Conservation (phyloP, 2,329 filamentous ascomycete species). For the Cercospora citrullina region DNA sequence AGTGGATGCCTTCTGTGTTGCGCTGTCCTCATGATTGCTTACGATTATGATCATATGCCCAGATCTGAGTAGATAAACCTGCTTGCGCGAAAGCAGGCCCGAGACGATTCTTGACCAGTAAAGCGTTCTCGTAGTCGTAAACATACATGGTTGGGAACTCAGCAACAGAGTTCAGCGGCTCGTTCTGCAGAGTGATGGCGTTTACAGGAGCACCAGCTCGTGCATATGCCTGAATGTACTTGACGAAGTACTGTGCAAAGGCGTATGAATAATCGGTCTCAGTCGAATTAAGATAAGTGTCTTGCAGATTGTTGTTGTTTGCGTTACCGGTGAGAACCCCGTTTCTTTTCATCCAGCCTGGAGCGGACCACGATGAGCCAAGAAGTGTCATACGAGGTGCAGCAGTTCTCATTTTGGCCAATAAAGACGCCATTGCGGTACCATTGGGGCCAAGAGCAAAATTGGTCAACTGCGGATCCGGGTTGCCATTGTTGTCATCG, state of each 20-base stretch:
- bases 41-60: slow-evolving; percentile 29
- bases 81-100: slow-evolving; percentile 25
- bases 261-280: slow-evolving; percentile 22
- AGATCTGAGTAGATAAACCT: slow-evolving; percentile 19
- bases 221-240: slow-evolving; percentile 27
- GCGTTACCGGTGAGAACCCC: slow-evolving; percentile 15
- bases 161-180: slow-evolving; percentile 19
- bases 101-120: slow-evolving; percentile 23
- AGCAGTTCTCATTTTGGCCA: slow-evolving; percentile 22
- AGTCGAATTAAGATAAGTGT: slow-evolving; percentile 19
- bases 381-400: slow-evolving; percentile 21
- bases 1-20: neutral
- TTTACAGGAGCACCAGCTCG: slow-evolving; percentile 20
- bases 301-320: slow-evolving; percentile 24
- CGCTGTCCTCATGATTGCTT: neutral
- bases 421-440: slow-evolving; percentile 24
- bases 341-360: slow-evolving; percentile 29
- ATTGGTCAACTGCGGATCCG: slow-evolving; percentile 19
- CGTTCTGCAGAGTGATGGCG: slow-evolving; percentile 29
- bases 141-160: slow-evolving; percentile 26
- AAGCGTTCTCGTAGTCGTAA: slow-evolving; percentile 23
- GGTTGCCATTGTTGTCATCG: slow-evolving; percentile 22
- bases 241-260: slow-evolving; percentile 28
- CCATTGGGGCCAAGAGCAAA: slow-evolving; percentile 25
- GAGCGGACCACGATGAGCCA: slow-evolving; percentile 27